Percentiles rank a stretch among this genome's conserved stretches.
Conservation (phyloP, 2,329 filamentous ascomycete genomes). For the Verticillium dahliae region DNA sequence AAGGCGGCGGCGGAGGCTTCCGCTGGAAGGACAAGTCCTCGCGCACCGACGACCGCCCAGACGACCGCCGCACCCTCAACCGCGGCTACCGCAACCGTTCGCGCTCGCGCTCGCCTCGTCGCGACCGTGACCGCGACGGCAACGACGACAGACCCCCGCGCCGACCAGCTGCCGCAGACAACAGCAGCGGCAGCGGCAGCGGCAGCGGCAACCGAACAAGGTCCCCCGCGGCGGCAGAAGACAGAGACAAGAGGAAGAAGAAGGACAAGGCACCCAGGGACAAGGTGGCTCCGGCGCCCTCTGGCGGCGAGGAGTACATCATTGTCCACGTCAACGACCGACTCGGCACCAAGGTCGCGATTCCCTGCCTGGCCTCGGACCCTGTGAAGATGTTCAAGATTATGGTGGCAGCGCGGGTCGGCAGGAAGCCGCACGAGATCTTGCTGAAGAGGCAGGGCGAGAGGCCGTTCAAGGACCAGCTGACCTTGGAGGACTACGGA, state of each 20-base stretch:
- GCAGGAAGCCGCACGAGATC: slow-evolving; percentile 84
- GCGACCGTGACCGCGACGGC: slow-evolving; percentile 16
- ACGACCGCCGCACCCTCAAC: slow-evolving; percentile 32
- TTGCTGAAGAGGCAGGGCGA: slow-evolving; percentile 88
- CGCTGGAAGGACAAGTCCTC: slow-evolving; percentile 52
- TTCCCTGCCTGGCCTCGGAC: slow-evolving; percentile 82
- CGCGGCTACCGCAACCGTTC: slow-evolving; percentile 45
- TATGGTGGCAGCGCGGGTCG: slow-evolving; percentile 83
- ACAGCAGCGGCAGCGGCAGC: slow-evolving; percentile 10
- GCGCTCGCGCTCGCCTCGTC: slow-evolving; percentile 29
- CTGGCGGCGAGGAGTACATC: slow-evolving; percentile 72
- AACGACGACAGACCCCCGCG: slow-evolving; percentile 26
- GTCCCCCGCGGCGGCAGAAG: slow-evolving; percentile 7
- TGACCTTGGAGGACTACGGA: slow-evolving; percentile 88
- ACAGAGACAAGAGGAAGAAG: slow-evolving; percentile 16
- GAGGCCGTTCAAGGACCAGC: slow-evolving; percentile 84
- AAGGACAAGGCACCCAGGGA: slow-evolving; percentile 18
- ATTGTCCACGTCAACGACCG: slow-evolving; percentile 90
- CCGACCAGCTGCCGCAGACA: slow-evolving; percentile 25
- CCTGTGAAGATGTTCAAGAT: slow-evolving; percentile 83
- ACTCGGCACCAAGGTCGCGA: slow-evolving; percentile 90
- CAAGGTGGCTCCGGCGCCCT: slow-evolving; percentile 17
- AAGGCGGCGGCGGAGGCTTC: slow-evolving; percentile 36
- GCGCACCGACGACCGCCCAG: slow-evolving; percentile 29
- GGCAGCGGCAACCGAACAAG: slow-evolving; percentile 22